Percentiles rank a stretch among this genome's conserved stretches.
phyloP scores from a whole-genome alignment of 225 moss, liverwort and hornwort genomes.

The Bryoerythrophyllum caledonicum region DNA sequence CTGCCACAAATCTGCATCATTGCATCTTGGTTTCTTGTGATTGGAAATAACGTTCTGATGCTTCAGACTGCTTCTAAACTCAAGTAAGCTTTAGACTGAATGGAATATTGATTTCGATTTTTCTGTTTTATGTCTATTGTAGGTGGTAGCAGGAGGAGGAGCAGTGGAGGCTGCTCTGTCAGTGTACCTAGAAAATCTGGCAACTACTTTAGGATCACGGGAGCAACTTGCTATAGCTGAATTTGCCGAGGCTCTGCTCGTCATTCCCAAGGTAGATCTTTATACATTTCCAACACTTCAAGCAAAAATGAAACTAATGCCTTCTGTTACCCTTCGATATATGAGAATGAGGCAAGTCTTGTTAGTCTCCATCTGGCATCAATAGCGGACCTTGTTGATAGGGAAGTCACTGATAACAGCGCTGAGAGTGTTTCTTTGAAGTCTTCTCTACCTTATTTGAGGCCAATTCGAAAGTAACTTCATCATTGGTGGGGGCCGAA shows the following conservation, averaged over 20 bases:
- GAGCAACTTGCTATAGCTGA: constrained; percentile 86
- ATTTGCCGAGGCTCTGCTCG: constrained; percentile 84
- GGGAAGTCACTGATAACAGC: background rate
- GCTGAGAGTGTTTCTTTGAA: background rate
- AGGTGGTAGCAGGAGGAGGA: constrained; percentile 88
- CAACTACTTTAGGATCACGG: constrained; percentile 77
- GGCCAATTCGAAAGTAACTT: background rate
- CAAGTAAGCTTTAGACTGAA: background rate
- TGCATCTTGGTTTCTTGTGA: background rate
- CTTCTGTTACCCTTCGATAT: background rate
- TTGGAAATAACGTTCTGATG: background rate
- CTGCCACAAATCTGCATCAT: background rate
- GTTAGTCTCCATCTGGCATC: background rate
- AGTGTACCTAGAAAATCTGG: constrained; percentile 76
- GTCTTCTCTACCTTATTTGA: background rate
- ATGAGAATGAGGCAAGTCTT: background rate
- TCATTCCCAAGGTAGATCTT: constrained; percentile 62
- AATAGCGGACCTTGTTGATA: background rate
- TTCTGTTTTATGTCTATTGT: constrained; percentile 2
- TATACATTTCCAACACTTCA: background rate
- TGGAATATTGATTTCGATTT: background rate
- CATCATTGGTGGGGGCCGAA: background rate
- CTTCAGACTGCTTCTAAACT: background rate
- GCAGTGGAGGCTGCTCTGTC: constrained; percentile 83
- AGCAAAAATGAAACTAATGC: background rate